Base-by-base conservation (phyloP, 2,329 filamentous ascomycete genomes). In the Acrocalymma vagum region DNA sequence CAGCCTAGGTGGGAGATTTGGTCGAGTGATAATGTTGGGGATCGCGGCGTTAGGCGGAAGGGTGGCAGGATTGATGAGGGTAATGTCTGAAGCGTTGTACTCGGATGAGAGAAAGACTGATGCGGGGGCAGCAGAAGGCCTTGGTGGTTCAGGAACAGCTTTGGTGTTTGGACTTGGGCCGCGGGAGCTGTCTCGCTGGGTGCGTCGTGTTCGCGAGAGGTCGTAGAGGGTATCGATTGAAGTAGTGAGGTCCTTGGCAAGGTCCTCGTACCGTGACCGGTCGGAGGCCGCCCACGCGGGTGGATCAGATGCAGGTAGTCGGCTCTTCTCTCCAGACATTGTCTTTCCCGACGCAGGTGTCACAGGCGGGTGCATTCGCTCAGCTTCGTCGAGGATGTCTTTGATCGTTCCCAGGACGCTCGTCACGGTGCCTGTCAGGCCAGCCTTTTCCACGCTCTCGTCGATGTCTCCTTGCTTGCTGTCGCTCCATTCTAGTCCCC, bases 401-500 rank as follows among this genome's bases (percentile, higher is more conserved):
- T 90, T 89, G 63, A 92, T 90, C 33, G 87, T 91, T 11, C 82
- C 82, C 78, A 93, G 84, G 58, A 92, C 87, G 64, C 86, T 90
- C 42, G 84, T 83, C 36, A 92, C 88, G 2, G 89, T 82, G 64
- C 91, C 87, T 44, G 85, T 88, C 39, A 92, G 72, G 15, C 88
- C 88, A 21, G 83, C 83, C 45, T 80, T 76, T 35, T 81, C 82
- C 13, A 85, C 71, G 36, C 86, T 85, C 63, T 87, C 85, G 57
- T 87, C 88, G 48, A 92, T 91, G 66, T 88, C 83, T 58, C 83
- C 81, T 44, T 84, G 78, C 51, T 77, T 80, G 44, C 85, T 83
- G 64, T 91, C 87, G 40, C 84, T 88, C 88, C 88, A 93, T 66
- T 90, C 86, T 36, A 90, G 74, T 0, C 88, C 88, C 88, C 88